Conservation (phyloP, 192 early-diverging fungal genomes). For the Coemansia sp. region DNA sequence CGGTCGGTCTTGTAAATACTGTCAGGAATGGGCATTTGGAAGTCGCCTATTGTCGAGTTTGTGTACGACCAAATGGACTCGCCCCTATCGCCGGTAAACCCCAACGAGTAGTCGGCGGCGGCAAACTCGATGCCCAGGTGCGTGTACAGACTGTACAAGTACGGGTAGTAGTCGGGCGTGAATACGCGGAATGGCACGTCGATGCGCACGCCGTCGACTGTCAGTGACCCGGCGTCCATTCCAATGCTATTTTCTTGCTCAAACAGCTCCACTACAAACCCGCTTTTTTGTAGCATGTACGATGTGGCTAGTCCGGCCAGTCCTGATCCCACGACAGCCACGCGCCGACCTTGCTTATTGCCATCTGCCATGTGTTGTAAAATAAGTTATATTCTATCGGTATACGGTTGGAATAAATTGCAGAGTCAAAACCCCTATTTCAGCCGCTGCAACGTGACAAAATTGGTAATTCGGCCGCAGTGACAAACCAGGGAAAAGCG, state of each 20-base stretch:
- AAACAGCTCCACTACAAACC: slow-evolving; percentile 39
- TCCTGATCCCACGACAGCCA: slow-evolving; percentile 49
- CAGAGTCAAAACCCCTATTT: too few relatives aligned
- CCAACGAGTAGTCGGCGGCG: slow-evolving; percentile 49
- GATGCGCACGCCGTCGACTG: slow-evolving; percentile 37
- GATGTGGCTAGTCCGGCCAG: slow-evolving; percentile 49
- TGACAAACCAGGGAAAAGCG: too few relatives aligned
- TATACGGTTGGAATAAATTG: too few relatives aligned
- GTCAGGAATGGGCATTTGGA: slow-evolving; percentile 34
- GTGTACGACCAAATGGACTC: slow-evolving; percentile 48
- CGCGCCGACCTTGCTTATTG: slow-evolving; percentile 6
- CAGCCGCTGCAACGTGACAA: too few relatives aligned
- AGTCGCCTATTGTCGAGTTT: slow-evolving; percentile 24
- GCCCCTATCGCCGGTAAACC: slow-evolving; percentile 18
- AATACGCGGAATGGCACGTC: slow-evolving; percentile 55
- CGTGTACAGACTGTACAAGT: slow-evolving; percentile 34
- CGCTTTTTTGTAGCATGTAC: slow-evolving; percentile 34
- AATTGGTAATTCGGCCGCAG: too few relatives aligned
- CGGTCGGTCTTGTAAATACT: slow-evolving; percentile 4
- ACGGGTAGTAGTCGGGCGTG: slow-evolving; percentile 52
- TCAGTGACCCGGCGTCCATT: slow-evolving; percentile 48
- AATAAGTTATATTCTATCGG: too few relatives aligned
- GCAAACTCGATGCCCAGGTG: slow-evolving; percentile 33
- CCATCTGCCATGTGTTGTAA: background rate
- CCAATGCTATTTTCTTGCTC: slow-evolving; percentile 29